Evolutionary conservation across 2,329 filamentous ascomycete species (phyloP).

Genomic region (Elsinoe australis): DNA sequence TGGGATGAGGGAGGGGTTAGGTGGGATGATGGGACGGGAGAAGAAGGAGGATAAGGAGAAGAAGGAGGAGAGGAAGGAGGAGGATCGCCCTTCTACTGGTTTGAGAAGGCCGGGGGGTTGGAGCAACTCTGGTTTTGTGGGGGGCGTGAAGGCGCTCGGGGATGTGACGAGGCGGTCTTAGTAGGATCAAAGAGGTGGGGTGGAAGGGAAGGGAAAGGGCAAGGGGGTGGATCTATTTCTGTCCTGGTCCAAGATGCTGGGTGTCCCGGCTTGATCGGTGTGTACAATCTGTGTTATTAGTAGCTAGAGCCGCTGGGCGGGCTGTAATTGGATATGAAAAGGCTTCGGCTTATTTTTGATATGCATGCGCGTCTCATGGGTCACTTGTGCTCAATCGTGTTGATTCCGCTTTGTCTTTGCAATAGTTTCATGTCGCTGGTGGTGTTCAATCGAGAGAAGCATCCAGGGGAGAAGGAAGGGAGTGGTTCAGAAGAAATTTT

Average conservation of each 20-base stretch:
- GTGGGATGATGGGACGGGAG: not conserved
- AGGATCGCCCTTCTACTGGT: not conserved
- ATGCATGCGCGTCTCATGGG: no score
- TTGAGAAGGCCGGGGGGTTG: slow-evolving; percentile 12
- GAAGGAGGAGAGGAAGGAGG: not conserved
- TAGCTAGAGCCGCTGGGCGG: slow-evolving; percentile 5
- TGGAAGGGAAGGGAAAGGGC: no score
- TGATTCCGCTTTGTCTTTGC: not conserved
- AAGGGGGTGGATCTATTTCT: no score
- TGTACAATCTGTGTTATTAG: slow-evolving; percentile 10
- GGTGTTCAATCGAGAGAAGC: not conserved
- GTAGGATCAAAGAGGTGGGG: not conserved
- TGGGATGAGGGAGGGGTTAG: not conserved
- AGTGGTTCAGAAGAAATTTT: not conserved
- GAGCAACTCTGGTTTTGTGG: slow-evolving; percentile 16
- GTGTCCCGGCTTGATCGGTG: no score
- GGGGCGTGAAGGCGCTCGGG: slow-evolving; percentile 10
- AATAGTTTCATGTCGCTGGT: not conserved
- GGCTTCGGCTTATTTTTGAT: no score
- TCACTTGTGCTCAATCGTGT: not conserved
- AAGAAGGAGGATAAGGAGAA: not conserved
- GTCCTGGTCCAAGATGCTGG: no score
- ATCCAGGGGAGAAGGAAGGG: not conserved
- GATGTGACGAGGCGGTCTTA: slow-evolving; percentile 13
- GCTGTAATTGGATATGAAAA: slow-evolving; percentile 14